phyloP scores from a whole-genome alignment of 192 early-diverging fungal species.

The Coemansia sp. region DNA sequence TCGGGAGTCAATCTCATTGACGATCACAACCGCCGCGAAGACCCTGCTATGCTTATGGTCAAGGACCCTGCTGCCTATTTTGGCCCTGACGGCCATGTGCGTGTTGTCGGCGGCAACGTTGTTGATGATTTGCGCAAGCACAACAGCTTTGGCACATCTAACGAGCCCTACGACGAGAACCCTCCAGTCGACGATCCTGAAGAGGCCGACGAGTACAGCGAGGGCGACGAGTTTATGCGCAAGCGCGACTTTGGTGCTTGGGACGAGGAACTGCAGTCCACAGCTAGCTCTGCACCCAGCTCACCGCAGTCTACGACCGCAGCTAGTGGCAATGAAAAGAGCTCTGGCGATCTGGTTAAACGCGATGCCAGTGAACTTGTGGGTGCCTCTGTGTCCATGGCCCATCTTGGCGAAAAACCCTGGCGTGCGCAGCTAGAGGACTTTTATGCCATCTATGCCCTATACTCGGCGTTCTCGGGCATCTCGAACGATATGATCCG shows the following conservation, averaged over 20 bases:
- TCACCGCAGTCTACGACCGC: neutral
- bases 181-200: conserved; percentile 50
- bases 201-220: conserved; percentile 51
- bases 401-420: conserved; percentile 26
- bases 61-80: conserved; percentile 50
- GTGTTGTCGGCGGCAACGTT: conserved; percentile 43
- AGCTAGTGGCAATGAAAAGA: neutral
- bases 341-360: conserved; percentile 4
- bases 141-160: conserved; percentile 31
- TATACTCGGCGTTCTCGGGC: conserved; percentile 37
- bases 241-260: conserved; percentile 40
- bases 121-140: conserved; percentile 53
- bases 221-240: conserved; percentile 52
- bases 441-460: conserved; percentile 42
- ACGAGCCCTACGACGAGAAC: conserved; percentile 52
- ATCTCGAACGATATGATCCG: conserved; percentile 31
- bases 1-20: conserved; percentile 51
- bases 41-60: conserved; percentile 53
- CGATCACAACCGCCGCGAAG: conserved; percentile 52
- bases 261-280: conserved; percentile 9
- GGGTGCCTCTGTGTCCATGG: conserved; percentile 39
- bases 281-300: conserved; percentile 25
- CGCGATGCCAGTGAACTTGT: conserved; percentile 23
- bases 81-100: conserved; percentile 46
- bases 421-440: conserved; percentile 51